Base-by-base conservation (phyloP, 495 filamentous ascomycete genomes). In the Talaromyces wortmannii region DNA sequence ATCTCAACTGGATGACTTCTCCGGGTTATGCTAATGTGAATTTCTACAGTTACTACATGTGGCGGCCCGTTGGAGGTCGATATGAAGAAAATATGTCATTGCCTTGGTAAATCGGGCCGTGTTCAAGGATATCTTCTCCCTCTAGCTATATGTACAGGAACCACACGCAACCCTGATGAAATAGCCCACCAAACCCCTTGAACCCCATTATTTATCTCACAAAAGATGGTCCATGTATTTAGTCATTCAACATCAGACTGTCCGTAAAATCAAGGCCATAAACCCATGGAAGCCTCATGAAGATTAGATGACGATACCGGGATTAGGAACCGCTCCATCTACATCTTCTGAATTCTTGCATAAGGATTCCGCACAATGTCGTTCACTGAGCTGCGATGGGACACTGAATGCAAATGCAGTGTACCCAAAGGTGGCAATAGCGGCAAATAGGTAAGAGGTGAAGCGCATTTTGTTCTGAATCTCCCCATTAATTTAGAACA, bases 51-150 rank as follows among this genome's bases (percentile, higher is more conserved):
- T 65, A 55, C 55, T 58, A 59, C 2, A 65, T 65, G 63, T 61
- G 61, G 54, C 56, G 61, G 44, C 63, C 63, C 2, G 52, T 59
- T 15, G 54, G 60, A 29, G 62, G 62, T 7, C 53, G 59, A 18
- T 59, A 59, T 43, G 59, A 64, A 56, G 57, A 58, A 23, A 57
- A 51, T 42, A 42, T 42, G 36, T 42, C 36, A 7, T 42, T 42
- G 36, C 36, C 36, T 42, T 42, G 36, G 36, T 42, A 42, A 42
- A 42, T 42, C 36, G 7, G 36, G 36, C 36, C 36, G 7, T 42
- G 36, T 7, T 42, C 36, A 42, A 42, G 7, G 36, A 7, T 42
- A 42, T 42, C 36, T 42, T 42, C 36, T 42, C 36, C 36, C 36
- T 42, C 36, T 42, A 42, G 36, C 36, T 42, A 13, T 42, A 42